These are phyloP conservation scores for Solanum sitiens DNA, from an alignment of 257 asterid genomes.

Conservation along the genomic window DNA sequence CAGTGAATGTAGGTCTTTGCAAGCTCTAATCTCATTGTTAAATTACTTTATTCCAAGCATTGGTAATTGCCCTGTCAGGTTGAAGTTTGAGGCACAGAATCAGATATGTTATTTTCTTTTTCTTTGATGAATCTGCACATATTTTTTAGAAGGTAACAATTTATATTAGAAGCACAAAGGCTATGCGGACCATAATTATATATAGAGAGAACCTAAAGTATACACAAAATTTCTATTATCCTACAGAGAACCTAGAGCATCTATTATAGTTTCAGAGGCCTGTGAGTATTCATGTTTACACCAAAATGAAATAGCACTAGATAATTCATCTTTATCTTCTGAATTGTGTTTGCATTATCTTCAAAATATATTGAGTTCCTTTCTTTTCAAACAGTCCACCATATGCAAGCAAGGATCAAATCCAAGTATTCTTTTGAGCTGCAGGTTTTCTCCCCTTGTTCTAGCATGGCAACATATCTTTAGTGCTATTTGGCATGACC, in stretches of 20 bases:
- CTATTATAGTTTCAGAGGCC: not conserved
- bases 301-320: not conserved
- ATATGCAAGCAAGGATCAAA: not conserved
- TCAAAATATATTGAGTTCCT: not conserved
- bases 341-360: not conserved
- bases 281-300: not conserved
- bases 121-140: not conserved
- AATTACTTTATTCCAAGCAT: not conserved
- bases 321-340: not conserved
- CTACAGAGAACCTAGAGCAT: not conserved
- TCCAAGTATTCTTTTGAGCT: not conserved
- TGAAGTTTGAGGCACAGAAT: not conserved
- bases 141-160: not conserved
- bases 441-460: not conserved
- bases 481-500: not conserved
- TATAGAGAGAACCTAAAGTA: not conserved
- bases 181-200: not conserved
- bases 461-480: not conserved
- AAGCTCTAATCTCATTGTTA: not conserved
- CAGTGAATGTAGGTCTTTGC: not conserved
- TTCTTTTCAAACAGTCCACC: not conserved
- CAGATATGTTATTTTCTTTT: not conserved
- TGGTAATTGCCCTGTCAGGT: not conserved
- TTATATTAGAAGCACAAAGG: not conserved
- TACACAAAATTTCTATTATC: not conserved